These are phyloP conservation scores for Solanum gracilifrons DNA, from an alignment of 257 asterid species.

Conservation along the genomic window DNA sequence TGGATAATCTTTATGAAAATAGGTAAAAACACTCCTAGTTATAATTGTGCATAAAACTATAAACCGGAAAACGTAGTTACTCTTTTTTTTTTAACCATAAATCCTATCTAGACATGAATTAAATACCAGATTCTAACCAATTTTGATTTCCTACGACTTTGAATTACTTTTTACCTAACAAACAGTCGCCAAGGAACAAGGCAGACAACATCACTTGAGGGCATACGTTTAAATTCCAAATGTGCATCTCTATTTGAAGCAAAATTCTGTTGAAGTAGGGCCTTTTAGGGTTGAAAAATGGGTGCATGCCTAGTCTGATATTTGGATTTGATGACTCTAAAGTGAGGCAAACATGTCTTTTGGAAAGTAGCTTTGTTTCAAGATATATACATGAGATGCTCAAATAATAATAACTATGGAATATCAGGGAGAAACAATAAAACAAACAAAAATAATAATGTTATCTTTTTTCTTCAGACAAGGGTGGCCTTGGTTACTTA, in stretches of 20 bases:
- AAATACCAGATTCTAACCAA: background rate
- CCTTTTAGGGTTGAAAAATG: background rate
- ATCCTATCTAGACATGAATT: background rate
- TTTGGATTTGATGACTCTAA: background rate
- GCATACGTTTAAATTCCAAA: background rate
- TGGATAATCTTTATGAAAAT: background rate
- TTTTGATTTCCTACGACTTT: background rate
- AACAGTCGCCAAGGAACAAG: background rate
- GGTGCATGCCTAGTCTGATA: background rate
- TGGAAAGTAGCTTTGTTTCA: conserved; percentile 8
- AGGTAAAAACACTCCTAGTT: background rate
- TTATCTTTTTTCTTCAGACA: conserved; percentile 4
- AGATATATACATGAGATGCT: background rate
- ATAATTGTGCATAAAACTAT: background rate
- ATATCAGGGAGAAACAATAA: background rate
- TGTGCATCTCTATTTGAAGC: conserved; percentile 1
- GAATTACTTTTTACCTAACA: background rate
- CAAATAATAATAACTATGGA: background rate
- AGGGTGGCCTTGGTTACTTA: background rate
- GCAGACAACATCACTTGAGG: background rate
- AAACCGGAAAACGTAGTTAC: background rate
- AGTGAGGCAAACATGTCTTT: conserved; percentile 8
- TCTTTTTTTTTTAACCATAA: background rate
- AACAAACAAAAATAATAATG: background rate
- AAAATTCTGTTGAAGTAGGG: conserved; percentile 8